phyloP scores from a whole-genome alignment of 306 rosid genomes.

The Spatholobus suberectus region DNA sequence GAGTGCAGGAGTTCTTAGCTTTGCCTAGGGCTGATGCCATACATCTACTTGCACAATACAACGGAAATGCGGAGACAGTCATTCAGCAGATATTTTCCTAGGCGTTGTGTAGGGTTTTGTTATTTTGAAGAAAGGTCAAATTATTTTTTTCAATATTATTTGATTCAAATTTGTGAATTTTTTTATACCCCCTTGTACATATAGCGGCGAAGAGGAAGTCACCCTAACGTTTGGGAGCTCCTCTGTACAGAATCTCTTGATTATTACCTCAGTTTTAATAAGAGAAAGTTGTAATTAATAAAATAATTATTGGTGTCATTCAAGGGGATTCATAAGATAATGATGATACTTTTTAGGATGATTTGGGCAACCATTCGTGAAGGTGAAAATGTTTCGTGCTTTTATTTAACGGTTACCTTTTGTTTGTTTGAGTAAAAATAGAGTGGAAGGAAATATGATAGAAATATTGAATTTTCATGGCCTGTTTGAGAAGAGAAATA shows the following conservation, averaged over 20 bases:
- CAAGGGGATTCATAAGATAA: constrained; percentile 16
- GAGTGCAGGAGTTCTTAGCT: constrained; percentile 91
- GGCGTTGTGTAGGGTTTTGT: constrained; percentile 26
- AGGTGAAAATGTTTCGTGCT: background rate
- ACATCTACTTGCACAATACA: constrained; percentile 92
- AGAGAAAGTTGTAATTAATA: constrained; percentile 37
- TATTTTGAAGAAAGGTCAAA: constrained; percentile 27
- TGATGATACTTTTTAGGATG: background rate
- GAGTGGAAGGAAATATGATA: too few relatives aligned
- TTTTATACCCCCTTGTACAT: constrained; percentile 43
- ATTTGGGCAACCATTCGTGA: background rate
- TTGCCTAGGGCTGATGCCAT: constrained; percentile 99
- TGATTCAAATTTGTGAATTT: constrained; percentile 53
- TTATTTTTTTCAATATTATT: constrained; percentile 53
- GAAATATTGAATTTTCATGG: too few relatives aligned
- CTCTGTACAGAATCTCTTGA: constrained; percentile 45
- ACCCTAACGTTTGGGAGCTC: background rate
- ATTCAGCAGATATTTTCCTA: constrained; percentile 93
- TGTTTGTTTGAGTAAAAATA: too few relatives aligned
- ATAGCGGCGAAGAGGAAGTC: constrained; percentile 45
- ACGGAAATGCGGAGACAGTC: constrained; percentile 94
- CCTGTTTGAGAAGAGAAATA: too few relatives aligned
- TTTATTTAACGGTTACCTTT: too few relatives aligned
- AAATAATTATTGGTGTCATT: constrained; percentile 29
- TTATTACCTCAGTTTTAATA: constrained; percentile 42